phyloP scores from a whole-genome alignment of 2,329 filamentous ascomycete species.

The Byssoonygena ceratinophila region DNA sequence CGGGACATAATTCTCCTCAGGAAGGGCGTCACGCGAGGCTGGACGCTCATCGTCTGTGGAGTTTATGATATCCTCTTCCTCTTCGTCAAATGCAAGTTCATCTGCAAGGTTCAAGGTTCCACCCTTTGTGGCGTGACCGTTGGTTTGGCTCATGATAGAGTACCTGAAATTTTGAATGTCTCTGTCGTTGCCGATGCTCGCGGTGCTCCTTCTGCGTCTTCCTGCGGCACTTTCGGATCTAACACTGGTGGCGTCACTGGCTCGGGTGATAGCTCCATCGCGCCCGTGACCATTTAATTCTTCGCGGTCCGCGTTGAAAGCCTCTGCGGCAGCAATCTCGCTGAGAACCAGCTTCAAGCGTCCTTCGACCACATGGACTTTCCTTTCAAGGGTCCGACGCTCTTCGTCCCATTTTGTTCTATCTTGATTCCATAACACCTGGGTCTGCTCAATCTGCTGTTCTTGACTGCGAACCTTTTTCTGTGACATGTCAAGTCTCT shows the following conservation, averaged over 20 bases:
- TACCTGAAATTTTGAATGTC: constrained; percentile 50
- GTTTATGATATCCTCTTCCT: constrained; percentile 53
- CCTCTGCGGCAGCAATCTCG: constrained; percentile 52
- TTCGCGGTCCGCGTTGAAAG: constrained; percentile 19
- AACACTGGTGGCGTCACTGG: constrained; percentile 61
- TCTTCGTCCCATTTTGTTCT: constrained; percentile 78
- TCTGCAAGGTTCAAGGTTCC: constrained; percentile 75
- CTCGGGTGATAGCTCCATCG: constrained; percentile 34
- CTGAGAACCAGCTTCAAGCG: constrained; percentile 74
- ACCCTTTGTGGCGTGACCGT: constrained; percentile 45
- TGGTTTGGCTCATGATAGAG: constrained; percentile 54
- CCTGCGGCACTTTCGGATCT: constrained; percentile 57
- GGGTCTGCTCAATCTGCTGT: constrained; percentile 67
- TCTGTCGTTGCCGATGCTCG: constrained; percentile 42
- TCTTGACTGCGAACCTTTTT: constrained; percentile 70
- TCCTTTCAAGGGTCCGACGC: constrained; percentile 68
- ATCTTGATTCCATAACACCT: constrained; percentile 73
- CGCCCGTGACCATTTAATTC: background rate
- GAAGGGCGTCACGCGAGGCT: constrained; percentile 36
- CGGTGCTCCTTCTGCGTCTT: constrained; percentile 50
- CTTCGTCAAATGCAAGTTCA: constrained; percentile 69
- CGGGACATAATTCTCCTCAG: constrained; percentile 31
- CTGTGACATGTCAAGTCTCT: constrained; percentile 64
- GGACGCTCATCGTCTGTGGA: constrained; percentile 59
- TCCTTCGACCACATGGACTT: constrained; percentile 79